phyloP scores from a whole-genome alignment of 2,329 filamentous ascomycete genomes.

The Aspergillus hortae region DNA sequence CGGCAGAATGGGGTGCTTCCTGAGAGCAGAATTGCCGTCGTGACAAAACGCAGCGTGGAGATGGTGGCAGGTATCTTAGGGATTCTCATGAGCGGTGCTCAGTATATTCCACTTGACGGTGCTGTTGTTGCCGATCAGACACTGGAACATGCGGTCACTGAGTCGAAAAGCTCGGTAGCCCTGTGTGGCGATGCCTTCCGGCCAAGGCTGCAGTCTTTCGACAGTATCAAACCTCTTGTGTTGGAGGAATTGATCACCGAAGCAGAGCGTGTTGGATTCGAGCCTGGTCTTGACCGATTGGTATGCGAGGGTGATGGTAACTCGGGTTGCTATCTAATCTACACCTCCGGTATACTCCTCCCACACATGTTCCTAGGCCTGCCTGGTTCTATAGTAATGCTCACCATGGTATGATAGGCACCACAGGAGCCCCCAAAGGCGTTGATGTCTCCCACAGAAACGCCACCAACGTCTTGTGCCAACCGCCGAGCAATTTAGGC shows the following conservation, averaged over 20 bases:
- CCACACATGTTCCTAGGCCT: background rate
- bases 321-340: conserved; percentile 10
- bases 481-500: conserved; percentile 6
- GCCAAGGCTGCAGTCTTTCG: background rate
- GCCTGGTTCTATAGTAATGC: background rate
- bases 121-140: conserved; percentile 8
- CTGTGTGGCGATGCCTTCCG: conserved; percentile 3
- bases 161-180: conserved; percentile 2
- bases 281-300: background rate
- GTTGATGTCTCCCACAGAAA: conserved; percentile 9
- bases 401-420: conserved; percentile 2
- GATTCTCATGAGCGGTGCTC: conserved; percentile 7
- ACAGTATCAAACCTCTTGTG: background rate
- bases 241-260: conserved; percentile 4
- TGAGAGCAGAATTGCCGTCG: conserved; percentile 1
- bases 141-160: conserved; percentile 1
- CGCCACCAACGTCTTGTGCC: conserved; percentile 10
- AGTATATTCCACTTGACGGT: conserved; percentile 11
- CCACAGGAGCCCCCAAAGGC: conserved; percentile 8
- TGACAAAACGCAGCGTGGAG: conserved; percentile 5
- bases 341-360: conserved; percentile 6
- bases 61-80: conserved; percentile 11
- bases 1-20: background rate
- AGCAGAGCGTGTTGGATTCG: background rate
- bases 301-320: conserved; percentile 4